Percentiles rank a stretch among this genome's conserved stretches.
phyloP scores from a whole-genome alignment of 371 early-diverging fungal species.

The Lichtheimia ramosa region DNA sequence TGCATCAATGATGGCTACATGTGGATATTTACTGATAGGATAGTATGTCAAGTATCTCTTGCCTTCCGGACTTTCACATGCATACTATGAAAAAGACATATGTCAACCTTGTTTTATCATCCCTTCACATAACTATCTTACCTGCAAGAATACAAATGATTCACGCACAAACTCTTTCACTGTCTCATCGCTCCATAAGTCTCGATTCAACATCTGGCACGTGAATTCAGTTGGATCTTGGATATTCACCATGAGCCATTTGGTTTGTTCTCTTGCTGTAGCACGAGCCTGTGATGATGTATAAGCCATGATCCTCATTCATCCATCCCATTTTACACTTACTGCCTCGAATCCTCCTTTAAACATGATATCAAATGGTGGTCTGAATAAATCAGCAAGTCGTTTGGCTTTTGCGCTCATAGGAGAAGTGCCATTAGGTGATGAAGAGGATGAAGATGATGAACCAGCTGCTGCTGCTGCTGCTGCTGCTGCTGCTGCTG shows the following conservation, averaged over 20 bases:
- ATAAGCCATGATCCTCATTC: not conserved
- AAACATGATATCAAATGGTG: constrained; percentile 89
- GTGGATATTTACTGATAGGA: constrained; percentile 70
- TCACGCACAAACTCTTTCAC: constrained; percentile 78
- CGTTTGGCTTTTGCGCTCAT: constrained; percentile 45
- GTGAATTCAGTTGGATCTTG: constrained; percentile 84
- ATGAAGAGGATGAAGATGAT: constrained; percentile 4
- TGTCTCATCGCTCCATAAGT: constrained; percentile 82
- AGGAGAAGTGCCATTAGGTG: not conserved
- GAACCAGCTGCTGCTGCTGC: not conserved
- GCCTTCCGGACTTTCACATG: constrained; percentile 70
- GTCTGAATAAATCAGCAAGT: constrained; percentile 78
- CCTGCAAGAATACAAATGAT: constrained; percentile 85
- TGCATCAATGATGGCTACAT: constrained; percentile 89
- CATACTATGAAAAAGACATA: constrained; percentile 44
- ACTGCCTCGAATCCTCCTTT: constrained; percentile 74
- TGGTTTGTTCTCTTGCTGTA: constrained; percentile 59
- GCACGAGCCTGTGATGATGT: constrained; percentile 60
- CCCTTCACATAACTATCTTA: constrained; percentile 14
- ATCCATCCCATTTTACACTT: not conserved
- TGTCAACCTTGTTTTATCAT: not conserved
- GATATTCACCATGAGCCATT: constrained; percentile 88
- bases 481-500: too few relatives aligned
- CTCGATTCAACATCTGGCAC: constrained; percentile 89
- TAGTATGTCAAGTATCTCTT: constrained; percentile 72